Percentiles rank a stretch among this genome's conserved stretches.
Conservation (phyloP, 495 filamentous ascomycete species). For the Penicillium cosmopolitanum region DNA sequence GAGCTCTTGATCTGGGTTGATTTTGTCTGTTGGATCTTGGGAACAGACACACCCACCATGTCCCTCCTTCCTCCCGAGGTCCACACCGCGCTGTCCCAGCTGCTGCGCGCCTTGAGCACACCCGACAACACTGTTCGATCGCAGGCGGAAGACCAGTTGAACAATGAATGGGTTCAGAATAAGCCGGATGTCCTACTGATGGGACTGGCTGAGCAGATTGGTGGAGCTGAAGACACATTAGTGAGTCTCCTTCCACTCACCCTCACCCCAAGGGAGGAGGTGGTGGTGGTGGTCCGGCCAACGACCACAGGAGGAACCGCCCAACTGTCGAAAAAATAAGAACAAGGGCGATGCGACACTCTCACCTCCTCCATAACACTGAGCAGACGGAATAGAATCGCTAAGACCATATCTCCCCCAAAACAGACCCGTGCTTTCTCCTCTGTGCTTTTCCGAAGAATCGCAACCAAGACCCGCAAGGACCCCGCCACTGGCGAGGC, state of each 20-base stretch:
- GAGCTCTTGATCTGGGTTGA: slow-evolving; percentile 28
- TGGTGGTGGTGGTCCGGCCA: background rate
- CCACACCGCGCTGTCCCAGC: slow-evolving; percentile 78
- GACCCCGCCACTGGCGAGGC: slow-evolving; percentile 66
- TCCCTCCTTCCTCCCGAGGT: slow-evolving; percentile 81
- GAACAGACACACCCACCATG: slow-evolving; percentile 60
- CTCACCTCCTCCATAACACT: background rate
- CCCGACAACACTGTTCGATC: slow-evolving; percentile 83
- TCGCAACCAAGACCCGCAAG: slow-evolving; percentile 85
- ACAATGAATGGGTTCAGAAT: slow-evolving; percentile 80
- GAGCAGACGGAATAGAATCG: background rate
- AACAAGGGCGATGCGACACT: slow-evolving; percentile 10
- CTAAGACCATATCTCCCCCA: slow-evolving; percentile 3
- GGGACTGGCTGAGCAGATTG: slow-evolving; percentile 91
- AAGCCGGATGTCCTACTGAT: slow-evolving; percentile 86
- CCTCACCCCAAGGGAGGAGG: slow-evolving; percentile 2
- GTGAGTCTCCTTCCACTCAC: slow-evolving; percentile 54
- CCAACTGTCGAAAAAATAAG: slow-evolving; percentile 7
- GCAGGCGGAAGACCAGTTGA: slow-evolving; percentile 86
- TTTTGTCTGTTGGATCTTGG: slow-evolving; percentile 36
- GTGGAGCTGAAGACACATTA: slow-evolving; percentile 65
- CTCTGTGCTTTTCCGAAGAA: slow-evolving; percentile 92
- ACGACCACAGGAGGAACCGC: slow-evolving; percentile 1
- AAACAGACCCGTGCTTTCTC: slow-evolving; percentile 81
- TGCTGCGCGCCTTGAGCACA: slow-evolving; percentile 86